A percentile compares a stretch with the other conserved stretches of the same genome.
These are phyloP conservation scores for Cerrena zonata DNA, from an alignment of 1,284 basidiomycete species.

Conservation along the genomic window DNA sequence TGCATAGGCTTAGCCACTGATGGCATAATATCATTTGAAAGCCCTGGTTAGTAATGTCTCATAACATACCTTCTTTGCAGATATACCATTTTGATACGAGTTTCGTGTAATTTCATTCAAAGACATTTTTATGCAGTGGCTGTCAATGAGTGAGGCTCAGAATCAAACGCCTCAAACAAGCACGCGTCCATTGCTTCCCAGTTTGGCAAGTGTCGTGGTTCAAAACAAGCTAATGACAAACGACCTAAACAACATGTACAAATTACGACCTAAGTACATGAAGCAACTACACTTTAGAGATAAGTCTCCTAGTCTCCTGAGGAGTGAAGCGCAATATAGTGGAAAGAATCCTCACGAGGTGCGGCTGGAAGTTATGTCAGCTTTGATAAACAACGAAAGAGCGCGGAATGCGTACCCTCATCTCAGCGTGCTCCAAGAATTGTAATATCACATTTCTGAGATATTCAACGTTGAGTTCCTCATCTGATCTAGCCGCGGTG, in stretches of 20 bases:
- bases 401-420: constrained; percentile 54
- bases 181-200: too few relatives aligned
- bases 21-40: neutral
- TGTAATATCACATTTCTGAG: constrained; percentile 89
- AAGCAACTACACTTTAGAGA: constrained; percentile 23
- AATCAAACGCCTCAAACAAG: neutral
- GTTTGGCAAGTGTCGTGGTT: too few relatives aligned
- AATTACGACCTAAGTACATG: neutral
- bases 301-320: constrained; percentile 79
- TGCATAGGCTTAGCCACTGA: constrained; percentile 63
- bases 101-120: constrained; percentile 62
- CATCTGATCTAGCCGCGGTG: constrained; percentile 48
- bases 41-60: constrained; percentile 1
- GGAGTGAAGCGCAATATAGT: constrained; percentile 91
- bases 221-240: neutral
- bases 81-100: constrained; percentile 62
- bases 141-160: neutral
- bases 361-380: constrained; percentile 49
- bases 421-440: constrained; percentile 86
- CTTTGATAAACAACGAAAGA: constrained; percentile 16
- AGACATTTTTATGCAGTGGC: constrained; percentile 41
- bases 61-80: constrained; percentile 48
- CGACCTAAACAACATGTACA: neutral
- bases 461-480: constrained; percentile 93
- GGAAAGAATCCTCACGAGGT: constrained; percentile 82